These are phyloP conservation scores for Juglanconis juglandina DNA, from an alignment of 2,329 filamentous ascomycete species.

Conservation along the genomic window DNA sequence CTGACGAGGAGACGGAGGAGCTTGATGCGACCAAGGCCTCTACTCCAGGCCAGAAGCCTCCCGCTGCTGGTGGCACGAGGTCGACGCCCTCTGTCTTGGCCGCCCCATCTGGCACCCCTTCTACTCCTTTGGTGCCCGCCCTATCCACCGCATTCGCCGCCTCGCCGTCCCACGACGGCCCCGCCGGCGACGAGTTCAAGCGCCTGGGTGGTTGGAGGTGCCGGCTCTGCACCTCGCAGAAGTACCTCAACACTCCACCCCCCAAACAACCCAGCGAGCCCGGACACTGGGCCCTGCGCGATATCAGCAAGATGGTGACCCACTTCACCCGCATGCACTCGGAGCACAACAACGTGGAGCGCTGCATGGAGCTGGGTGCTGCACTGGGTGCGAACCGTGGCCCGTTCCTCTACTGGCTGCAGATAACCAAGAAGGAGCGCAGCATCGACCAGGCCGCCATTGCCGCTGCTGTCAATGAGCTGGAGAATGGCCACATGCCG, in stretches of 20 bases:
- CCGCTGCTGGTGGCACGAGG: not conserved
- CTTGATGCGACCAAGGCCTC: not conserved
- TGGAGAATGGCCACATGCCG: conserved; percentile 36
- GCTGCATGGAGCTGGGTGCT: conserved; percentile 40
- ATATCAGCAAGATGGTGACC: conserved; percentile 44
- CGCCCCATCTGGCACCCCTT: not conserved
- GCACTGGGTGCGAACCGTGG: conserved; percentile 42
- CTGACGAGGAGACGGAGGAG: not conserved
- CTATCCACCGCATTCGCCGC: not conserved
- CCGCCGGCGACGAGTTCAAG: conserved; percentile 25
- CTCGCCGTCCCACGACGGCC: conserved; percentile 20
- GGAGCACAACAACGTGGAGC: conserved; percentile 39
- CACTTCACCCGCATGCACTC: conserved; percentile 45
- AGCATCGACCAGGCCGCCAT: conserved; percentile 32
- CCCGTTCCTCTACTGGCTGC: conserved; percentile 47
- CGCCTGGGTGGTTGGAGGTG: conserved; percentile 47
- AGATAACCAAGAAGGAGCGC: conserved; percentile 36
- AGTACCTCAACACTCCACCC: conserved; percentile 38
- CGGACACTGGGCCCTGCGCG: conserved; percentile 45
- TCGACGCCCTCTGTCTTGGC: not conserved
- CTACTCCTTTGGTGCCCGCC: not conserved
- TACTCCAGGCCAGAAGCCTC: not conserved
- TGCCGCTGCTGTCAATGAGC: conserved; percentile 32
- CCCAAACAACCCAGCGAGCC: conserved; percentile 41
- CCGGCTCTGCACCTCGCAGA: conserved; percentile 40